Evolutionary conservation across 169 alveolate species (phyloP), one percentile per base, ranked within the genome.

Genomic region (Plasmodium blacklocki): DNA sequence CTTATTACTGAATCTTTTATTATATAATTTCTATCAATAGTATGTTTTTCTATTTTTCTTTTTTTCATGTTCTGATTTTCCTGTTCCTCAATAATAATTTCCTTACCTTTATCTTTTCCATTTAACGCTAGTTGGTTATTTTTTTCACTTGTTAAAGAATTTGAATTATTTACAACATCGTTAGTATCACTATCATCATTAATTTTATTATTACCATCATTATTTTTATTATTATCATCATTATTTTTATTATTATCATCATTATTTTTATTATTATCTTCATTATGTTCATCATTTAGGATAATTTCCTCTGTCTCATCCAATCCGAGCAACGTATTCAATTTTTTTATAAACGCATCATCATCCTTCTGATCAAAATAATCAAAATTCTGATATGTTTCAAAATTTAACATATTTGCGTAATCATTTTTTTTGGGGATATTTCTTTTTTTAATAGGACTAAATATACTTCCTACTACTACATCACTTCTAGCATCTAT

Each of bases 331-430:
- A 83, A 68, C 1, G 74, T 56, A 49, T 83, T 83, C 73, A 83
- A 56, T 45, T 83, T 83, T 9, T 83, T 67, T 54, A 83, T 83
- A 68, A 83, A 83, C 2, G 83, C 91, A 68, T 83, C 83, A 50
- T 83, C 91, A 68, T 83, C 85, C 62, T 83, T 83, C 43, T 83
- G 91, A n/a, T 83, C 85, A 60, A 83, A 83, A 68, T 83, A 83
- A 68, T 83, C 91, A 83, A 83, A 83, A 68, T 83, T 83, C n/a
- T 83, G 91, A 50, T 83, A 83, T 2, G 91, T 58, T 29, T 83
- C 91, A 83, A 54, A 83, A 49, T 83, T 83, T 83, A 83, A 63
- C 15, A 52, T 29, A 56, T 73, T 73, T 54, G 32, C 32, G 47
- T 68, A 83, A 23, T 56, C 83, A 83, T 43, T 54, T 73, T 83